Conservation (phyloP, 1,139 yeast species). For the Diutina rugosa region DNA sequence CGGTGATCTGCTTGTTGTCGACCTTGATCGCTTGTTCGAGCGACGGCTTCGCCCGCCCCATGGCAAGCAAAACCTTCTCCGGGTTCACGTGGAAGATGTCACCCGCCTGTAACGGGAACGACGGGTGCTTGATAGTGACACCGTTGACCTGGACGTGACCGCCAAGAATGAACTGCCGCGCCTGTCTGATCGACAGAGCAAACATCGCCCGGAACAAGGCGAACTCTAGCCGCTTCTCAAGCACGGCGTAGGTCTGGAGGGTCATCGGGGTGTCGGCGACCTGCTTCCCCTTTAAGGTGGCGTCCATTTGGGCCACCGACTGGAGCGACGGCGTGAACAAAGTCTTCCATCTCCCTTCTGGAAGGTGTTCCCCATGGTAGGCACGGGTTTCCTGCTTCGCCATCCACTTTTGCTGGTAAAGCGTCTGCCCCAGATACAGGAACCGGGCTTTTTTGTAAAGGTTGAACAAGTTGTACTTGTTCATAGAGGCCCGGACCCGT, state of each 20-base stretch:
- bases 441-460: conserved; percentile 54
- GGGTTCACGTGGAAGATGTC: conserved; percentile 82
- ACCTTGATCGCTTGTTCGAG: conserved; percentile 51
- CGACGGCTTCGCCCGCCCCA: conserved; percentile 77
- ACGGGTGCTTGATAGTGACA: conserved; percentile 61
- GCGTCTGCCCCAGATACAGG: conserved; percentile 40
- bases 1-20: conserved; percentile 57
- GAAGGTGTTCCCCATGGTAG: conserved; percentile 89
- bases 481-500: conserved; percentile 82
- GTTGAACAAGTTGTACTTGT: conserved; percentile 84
- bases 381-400: conserved; percentile 89
- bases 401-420: conserved; percentile 85
- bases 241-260: conserved; percentile 75
- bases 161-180: conserved; percentile 72
- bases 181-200: conserved; percentile 90
- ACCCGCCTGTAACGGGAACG: conserved; percentile 68
- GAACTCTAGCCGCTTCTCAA: conserved; percentile 81
- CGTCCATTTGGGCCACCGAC: conserved; percentile 77
- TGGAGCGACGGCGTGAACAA: conserved; percentile 62
- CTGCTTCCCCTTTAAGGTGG: conserved; percentile 51
- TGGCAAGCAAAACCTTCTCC: conserved; percentile 70
- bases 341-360: conserved; percentile 71
- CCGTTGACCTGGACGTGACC: conserved; percentile 88
- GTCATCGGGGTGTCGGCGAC: conserved; percentile 65
- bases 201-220: conserved; percentile 88